Evolutionary conservation across 2,329 filamentous ascomycete species (phyloP).

Genomic region (Oidium heveae): DNA sequence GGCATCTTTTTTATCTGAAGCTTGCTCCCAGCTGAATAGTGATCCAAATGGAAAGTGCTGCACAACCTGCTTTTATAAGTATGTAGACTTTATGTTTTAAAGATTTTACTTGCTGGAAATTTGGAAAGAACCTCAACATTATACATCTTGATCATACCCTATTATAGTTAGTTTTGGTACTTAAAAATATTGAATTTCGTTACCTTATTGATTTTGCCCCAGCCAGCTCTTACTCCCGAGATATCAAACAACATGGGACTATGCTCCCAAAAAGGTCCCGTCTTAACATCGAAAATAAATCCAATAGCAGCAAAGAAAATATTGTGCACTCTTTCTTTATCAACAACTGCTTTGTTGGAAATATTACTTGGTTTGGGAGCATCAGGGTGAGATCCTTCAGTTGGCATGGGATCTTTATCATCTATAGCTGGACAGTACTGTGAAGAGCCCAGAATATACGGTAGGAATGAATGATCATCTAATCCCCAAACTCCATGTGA

Average conservation of each 20-base stretch:
- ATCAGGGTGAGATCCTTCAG: slow-evolving; percentile 50
- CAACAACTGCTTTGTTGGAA: slow-evolving; percentile 35
- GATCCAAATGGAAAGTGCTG: slow-evolving; percentile 78
- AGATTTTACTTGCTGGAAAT: slow-evolving; percentile 36
- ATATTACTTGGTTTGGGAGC: slow-evolving; percentile 51
- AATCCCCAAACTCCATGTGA: slow-evolving; percentile 96
- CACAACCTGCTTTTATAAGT: slow-evolving; percentile 26
- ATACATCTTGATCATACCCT: slow-evolving; percentile 99
- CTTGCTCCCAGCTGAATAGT: slow-evolving; percentile 50
- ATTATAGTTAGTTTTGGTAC: background rate
- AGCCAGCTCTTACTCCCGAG: slow-evolving; percentile 72
- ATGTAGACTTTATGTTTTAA: background rate
- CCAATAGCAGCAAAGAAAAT: slow-evolving; percentile 91
- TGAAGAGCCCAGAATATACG: slow-evolving; percentile 87
- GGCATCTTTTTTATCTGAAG: slow-evolving; percentile 19
- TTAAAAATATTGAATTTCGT: background rate
- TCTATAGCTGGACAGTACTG: slow-evolving; percentile 59
- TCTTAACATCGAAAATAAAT: slow-evolving; percentile 95
- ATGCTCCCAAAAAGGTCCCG: slow-evolving; percentile 89
- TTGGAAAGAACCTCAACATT: slow-evolving; percentile 89
- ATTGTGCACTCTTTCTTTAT: slow-evolving; percentile 38
- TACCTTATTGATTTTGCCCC: slow-evolving; percentile 92
- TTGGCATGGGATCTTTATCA: slow-evolving; percentile 35
- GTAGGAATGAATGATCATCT: slow-evolving; percentile 87
- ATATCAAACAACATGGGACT: slow-evolving; percentile 88